Conservation (phyloP, 1,139 yeast species). For the Kurtzmaniella quercitrusa region DNA sequence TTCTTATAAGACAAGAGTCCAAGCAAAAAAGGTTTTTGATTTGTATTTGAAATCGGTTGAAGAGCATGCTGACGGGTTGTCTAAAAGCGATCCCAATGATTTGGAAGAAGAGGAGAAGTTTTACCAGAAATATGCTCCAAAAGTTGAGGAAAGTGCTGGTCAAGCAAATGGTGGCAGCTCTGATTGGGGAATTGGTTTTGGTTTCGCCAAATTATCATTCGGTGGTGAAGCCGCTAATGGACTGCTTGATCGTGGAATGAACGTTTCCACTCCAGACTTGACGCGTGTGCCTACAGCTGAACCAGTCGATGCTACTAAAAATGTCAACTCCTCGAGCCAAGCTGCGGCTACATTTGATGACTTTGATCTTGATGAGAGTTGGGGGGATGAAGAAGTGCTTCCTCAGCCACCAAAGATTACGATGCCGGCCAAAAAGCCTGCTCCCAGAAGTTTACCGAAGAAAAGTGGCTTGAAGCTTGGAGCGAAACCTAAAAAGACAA, state of each 20-base stretch:
- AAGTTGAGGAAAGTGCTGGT: constrained; percentile 3
- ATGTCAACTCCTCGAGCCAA: constrained; percentile 9
- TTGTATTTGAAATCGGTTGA: constrained; percentile 62
- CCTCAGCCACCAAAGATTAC: constrained; percentile 8
- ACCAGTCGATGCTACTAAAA: constrained; percentile 11
- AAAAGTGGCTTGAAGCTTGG: constrained; percentile 28
- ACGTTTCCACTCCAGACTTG: constrained; percentile 41
- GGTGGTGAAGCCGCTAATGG: constrained; percentile 30
- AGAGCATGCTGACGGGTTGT: constrained; percentile 53
- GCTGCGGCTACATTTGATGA: constrained; percentile 7
- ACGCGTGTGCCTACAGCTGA: constrained; percentile 21
- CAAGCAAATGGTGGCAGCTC: constrained; percentile 3
- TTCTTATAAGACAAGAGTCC: constrained; percentile 57
- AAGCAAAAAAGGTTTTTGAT: constrained; percentile 67
- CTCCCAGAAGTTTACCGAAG: constrained; percentile 11
- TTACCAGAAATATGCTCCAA: constrained; percentile 26
- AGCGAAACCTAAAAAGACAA: constrained; percentile 12
- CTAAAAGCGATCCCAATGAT: constrained; percentile 38
- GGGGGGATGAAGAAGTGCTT: constrained; percentile 24
- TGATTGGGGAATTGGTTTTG: constrained; percentile 4
- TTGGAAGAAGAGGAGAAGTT: constrained; percentile 32
- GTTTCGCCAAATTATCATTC: constrained; percentile 7
- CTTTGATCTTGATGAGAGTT: constrained; percentile 23
- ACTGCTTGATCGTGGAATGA: constrained; percentile 32
- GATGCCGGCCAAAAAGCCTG: constrained; percentile 10